Evolutionary conservation across 2,329 filamentous ascomycete genomes (phyloP).

Genomic region (Diplocarpon rosae): DNA sequence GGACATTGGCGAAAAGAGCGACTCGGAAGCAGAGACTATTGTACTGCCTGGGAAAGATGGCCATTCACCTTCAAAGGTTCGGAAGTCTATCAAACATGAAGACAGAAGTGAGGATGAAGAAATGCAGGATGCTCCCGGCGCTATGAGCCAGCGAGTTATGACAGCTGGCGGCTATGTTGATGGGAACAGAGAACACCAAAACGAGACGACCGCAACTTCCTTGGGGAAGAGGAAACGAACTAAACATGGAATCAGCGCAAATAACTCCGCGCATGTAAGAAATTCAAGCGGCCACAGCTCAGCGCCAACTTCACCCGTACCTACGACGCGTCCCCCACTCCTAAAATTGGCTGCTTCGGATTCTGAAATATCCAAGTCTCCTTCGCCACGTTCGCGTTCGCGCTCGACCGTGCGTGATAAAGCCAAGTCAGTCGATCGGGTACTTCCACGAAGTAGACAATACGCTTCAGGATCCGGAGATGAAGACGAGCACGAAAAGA

Average conservation of each 20-base stretch:
- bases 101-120: slow-evolving; percentile 48
- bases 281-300: slow-evolving; percentile 47
- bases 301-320: slow-evolving; percentile 41
- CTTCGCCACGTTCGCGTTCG: slow-evolving; percentile 22
- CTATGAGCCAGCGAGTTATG: slow-evolving; percentile 3
- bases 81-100: slow-evolving; percentile 52
- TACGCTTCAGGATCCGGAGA: slow-evolving; percentile 25
- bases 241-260: slow-evolving; percentile 19
- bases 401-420: slow-evolving; percentile 16
- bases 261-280: slow-evolving; percentile 17
- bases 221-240: slow-evolving; percentile 41
- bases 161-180: neutral
- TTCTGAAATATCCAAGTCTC: slow-evolving; percentile 34
- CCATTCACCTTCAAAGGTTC: slow-evolving; percentile 50
- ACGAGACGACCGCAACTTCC: slow-evolving; percentile 25
- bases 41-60: slow-evolving; percentile 56
- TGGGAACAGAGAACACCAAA: slow-evolving; percentile 17
- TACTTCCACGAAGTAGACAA: slow-evolving; percentile 32
- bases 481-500: slow-evolving; percentile 23
- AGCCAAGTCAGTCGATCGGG: slow-evolving; percentile 30
- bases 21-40: slow-evolving; percentile 64
- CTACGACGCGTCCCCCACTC: slow-evolving; percentile 23
- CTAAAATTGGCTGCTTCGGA: slow-evolving; percentile 38
- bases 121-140: slow-evolving; percentile 14
- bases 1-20: slow-evolving; percentile 37